These are phyloP conservation scores for Chionographis japonica DNA, from an alignment of 106 monocot genomes.

Conservation along the genomic window DNA sequence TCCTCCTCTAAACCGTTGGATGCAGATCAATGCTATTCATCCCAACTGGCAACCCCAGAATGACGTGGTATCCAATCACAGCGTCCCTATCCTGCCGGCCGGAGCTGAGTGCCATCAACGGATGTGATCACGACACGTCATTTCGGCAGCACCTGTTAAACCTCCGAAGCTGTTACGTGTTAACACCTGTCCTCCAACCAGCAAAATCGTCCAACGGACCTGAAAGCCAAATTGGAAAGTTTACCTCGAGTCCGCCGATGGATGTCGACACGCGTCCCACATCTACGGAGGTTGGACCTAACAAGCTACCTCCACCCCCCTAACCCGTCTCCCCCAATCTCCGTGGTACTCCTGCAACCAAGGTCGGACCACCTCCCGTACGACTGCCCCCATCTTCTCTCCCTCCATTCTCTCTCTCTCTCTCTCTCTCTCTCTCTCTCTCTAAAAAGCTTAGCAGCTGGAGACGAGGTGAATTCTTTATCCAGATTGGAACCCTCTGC, in stretches of 20 bases:
- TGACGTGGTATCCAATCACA: too few relatives aligned
- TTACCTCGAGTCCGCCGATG: not conserved
- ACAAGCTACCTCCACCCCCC: not conserved
- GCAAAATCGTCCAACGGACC: not conserved
- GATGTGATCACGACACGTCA: too few relatives aligned
- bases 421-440: not conserved
- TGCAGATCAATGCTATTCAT: too few relatives aligned
- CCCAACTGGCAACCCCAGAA: too few relatives aligned
- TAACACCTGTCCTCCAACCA: too few relatives aligned
- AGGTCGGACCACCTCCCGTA: conserved; percentile 21
- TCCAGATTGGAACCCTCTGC: too few relatives aligned
- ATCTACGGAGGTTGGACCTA: conserved; percentile 3
- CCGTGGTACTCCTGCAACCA: conserved; percentile 8
- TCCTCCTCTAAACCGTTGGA: too few relatives aligned
- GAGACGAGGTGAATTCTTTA: too few relatives aligned
- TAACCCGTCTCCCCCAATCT: not conserved
- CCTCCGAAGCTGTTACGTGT: too few relatives aligned
- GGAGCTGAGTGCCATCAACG: too few relatives aligned
- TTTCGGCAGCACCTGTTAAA: too few relatives aligned
- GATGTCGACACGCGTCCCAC: not conserved
- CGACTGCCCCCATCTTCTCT: conserved; percentile 22
- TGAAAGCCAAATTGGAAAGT: not conserved
- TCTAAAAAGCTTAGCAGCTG: not conserved
- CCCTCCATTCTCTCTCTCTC: not conserved
- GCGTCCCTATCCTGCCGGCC: too few relatives aligned